Percentiles rank a stretch among this genome's conserved stretches.
These are phyloP conservation scores for Pichia nakasei DNA, from an alignment of 805 yeast species.

Conservation along the genomic window DNA sequence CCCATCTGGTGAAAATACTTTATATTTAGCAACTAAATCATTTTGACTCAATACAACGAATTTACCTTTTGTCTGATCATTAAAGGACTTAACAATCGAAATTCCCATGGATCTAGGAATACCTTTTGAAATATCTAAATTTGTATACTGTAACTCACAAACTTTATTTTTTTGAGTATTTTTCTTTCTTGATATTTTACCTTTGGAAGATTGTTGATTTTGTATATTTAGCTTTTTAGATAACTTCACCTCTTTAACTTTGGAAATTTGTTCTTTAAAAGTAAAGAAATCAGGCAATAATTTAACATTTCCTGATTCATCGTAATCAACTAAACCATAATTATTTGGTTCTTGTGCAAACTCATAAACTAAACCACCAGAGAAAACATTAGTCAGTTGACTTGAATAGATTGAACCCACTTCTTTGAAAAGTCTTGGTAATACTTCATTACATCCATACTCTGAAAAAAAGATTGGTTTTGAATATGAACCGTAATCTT, in stretches of 20 bases:
- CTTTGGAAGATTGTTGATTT: constrained; percentile 8
- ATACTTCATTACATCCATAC: constrained; percentile 80
- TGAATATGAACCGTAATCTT: constrained; percentile 57
- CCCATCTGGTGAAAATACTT: constrained; percentile 39
- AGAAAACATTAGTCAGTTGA: constrained; percentile 66
- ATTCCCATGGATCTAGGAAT: constrained; percentile 36
- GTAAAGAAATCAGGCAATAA: constrained; percentile 36
- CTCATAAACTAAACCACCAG: constrained; percentile 83
- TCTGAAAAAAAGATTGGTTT: constrained; percentile 86
- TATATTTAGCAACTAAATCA: constrained; percentile 33
- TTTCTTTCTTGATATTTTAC: neutral
- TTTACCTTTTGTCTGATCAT: constrained; percentile 32
- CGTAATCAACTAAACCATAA: constrained; percentile 61
- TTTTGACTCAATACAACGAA: constrained; percentile 36
- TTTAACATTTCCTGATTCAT: constrained; percentile 33
- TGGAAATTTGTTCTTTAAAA: constrained; percentile 35
- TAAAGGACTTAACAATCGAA: constrained; percentile 6
- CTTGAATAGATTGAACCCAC: constrained; percentile 57
- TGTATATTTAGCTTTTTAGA: constrained; percentile 16
- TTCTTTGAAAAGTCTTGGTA: constrained; percentile 75
- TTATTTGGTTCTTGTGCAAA: constrained; percentile 71
- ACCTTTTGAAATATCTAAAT: constrained; percentile 33
- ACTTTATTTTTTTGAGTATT: constrained; percentile 10
- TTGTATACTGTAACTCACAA: constrained; percentile 34
- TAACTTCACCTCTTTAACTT: constrained; percentile 22